Base-by-base conservation (phyloP, 805 yeast species). In the Yamadazyma ubonensis region DNA sequence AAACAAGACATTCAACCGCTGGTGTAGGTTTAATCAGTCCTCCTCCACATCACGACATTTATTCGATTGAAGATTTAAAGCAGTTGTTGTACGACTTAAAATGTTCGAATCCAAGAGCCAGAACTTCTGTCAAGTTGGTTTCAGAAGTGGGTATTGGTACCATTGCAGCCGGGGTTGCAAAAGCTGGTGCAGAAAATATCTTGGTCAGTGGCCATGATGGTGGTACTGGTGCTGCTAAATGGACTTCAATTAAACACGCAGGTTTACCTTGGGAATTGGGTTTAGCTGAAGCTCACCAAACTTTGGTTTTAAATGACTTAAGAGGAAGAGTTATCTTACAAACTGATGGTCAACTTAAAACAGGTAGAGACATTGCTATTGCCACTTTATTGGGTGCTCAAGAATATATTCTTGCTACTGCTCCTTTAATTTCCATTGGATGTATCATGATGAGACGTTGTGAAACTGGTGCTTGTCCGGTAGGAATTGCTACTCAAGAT, bases 191-290 rank as follows among this genome's bases (percentile, higher is more conserved):
- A 10, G 98, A 93, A 61, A 96, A 91, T 60, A 85, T 91, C 56
- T 76, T 91, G 59, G 86, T 91, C 49, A 86, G 96, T 45, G 98
- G 98, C 57, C 97, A 95, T 59, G 98, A 91, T 66, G 99, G 99
- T 78, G 99, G 99, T 73, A 91, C 99, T 43, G 99, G 99, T 81
- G 99, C 99, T 44, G 91, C 96, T 44, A 80, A 95, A 64, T 87
- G 95, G 88, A 90, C 97, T 15, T 93, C 96, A 61, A 89, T 91
- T 61, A 90, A 90, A 63, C 83, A 90, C 61, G 96, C 99, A 43
- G 98, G 99, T 67, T 76, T 91, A 51, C 98, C 99, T 35, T 91
- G 99, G 99, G 99, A 91, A 67, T 77, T 91, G 54, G 99, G 99
- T 59, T 76, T 91, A 48, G 98, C 98, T 43, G 99, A 91, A 71